Conservation (phyloP, 169 alveolate species). For the Plasmodium cynomolgi region DNA sequence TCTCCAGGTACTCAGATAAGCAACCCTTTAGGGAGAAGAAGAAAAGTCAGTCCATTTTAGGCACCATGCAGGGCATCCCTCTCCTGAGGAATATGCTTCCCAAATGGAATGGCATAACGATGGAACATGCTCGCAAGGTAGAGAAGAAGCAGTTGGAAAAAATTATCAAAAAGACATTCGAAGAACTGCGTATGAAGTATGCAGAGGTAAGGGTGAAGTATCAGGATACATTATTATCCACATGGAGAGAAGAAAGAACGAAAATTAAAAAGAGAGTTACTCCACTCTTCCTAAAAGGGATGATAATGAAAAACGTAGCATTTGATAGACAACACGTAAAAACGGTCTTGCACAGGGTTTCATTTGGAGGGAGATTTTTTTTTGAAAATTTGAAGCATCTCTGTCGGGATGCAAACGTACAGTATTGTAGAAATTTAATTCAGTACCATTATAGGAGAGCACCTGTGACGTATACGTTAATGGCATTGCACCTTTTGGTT, state of each 20-base stretch:
- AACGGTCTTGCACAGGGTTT: background rate
- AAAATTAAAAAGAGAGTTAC: background rate
- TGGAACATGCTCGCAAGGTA: background rate
- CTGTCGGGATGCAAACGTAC: background rate
- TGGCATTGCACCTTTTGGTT: constrained; percentile 26
- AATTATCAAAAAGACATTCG: background rate
- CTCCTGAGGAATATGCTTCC: background rate
- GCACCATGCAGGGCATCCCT: background rate
- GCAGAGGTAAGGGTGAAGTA: background rate
- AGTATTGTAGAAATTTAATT: constrained; percentile 13
- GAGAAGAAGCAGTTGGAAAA: background rate
- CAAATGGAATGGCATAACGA: background rate
- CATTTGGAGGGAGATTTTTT: background rate
- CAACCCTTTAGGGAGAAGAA: background rate
- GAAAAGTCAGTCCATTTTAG: background rate
- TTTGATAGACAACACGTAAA: background rate
- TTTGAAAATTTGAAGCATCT: background rate
- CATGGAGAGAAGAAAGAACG: background rate
- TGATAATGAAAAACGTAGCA: background rate
- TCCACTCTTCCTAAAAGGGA: background rate
- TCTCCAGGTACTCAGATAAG: constrained; percentile 10
- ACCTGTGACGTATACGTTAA: constrained; percentile 43
- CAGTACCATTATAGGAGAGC: constrained; percentile 2
- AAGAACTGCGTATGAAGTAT: background rate
- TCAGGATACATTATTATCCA: background rate